phyloP scores from a whole-genome alignment of 2,329 filamentous ascomycete species.

The Fusarium pilosicola region DNA sequence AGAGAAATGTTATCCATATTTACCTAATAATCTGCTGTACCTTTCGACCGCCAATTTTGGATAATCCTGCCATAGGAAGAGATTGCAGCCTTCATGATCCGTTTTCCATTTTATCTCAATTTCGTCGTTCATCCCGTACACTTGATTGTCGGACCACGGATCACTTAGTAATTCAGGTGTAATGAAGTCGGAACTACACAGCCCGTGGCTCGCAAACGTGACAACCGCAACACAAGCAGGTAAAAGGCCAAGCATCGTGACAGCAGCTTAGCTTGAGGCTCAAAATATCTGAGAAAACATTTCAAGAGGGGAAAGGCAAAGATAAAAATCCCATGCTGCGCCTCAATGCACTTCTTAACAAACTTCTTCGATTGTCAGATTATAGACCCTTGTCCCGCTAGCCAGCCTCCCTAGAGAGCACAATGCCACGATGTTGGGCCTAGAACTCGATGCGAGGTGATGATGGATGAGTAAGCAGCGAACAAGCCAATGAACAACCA shows the following conservation, averaged over 20 bases:
- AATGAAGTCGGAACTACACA: background rate
- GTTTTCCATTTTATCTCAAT: constrained; percentile 2
- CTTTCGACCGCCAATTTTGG: background rate
- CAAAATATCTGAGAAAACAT: rapidly evolving
- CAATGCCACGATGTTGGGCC: background rate
- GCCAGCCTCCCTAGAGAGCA: background rate
- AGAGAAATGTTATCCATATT: rapidly evolving
- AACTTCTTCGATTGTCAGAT: background rate
- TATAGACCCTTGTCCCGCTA: constrained; percentile 5
- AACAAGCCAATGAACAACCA: background rate
- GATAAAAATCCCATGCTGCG: background rate
- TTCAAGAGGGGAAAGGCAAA: background rate
- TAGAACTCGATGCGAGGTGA: background rate
- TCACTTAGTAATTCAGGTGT: rapidly evolving
- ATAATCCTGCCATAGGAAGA: background rate
- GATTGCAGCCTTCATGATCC: background rate
- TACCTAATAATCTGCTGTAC: background rate
- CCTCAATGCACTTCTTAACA: background rate
- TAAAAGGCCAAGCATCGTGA: rapidly evolving
- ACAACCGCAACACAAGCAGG: rapidly evolving
- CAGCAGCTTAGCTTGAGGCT: rapidly evolving
- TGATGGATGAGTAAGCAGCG: background rate
- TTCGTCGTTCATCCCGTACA: background rate
- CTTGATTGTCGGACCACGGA: background rate
- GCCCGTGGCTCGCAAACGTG: background rate